Base-by-base conservation (phyloP, 768 basidiomycete genomes). In the Trametes gibbosa region DNA sequence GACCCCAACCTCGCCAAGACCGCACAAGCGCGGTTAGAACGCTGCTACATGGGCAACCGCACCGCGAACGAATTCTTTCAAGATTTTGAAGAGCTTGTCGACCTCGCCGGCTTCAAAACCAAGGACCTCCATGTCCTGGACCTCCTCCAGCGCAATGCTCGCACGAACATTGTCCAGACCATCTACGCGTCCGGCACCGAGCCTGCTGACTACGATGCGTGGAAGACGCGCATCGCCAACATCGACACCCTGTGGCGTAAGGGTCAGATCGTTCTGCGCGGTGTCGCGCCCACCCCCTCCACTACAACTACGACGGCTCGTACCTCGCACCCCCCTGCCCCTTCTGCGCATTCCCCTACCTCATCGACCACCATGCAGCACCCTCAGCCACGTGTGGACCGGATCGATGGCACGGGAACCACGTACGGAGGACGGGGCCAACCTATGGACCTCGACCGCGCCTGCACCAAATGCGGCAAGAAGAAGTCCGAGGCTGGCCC, bases 361-460 rank as follows among this genome's bases (percentile, higher is more conserved):
- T 17, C 23, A 16, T 23, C 48, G 14, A 14, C 23, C n/a, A n/a
- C n/a, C n/a, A n/a, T n/a, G n/a, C n/a, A n/a, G n/a, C n/a, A n/a
- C n/a, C n/a, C n/a, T n/a, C n/a, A n/a, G n/a, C n/a, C n/a, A n/a
- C n/a, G n/a, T n/a, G n/a, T n/a, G n/a, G 54, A 16, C 23, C 42
- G 42, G 1, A 9, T 7, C 2, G 50, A 61, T 27, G 19, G 27
- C 2, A 60, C 50, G 13, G 59, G 64, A 0, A 35, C 48, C 8
- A 61, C 56, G 5, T 66, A 48, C 13, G 23, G 47, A 1, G 64
- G 66, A 3, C 58, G 53, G 5, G 66, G 66, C 13, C 58, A 65
- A 34, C 62, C 58, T 13, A 67, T 65, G 64, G 66, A 67, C 21
- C 13, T 67, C 0, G 58, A 61, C 43, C 46, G 42, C 12, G 43